Evolutionary conservation across 23 red algal species (phyloP).

Genomic region (Gracilaria caudata): DNA sequence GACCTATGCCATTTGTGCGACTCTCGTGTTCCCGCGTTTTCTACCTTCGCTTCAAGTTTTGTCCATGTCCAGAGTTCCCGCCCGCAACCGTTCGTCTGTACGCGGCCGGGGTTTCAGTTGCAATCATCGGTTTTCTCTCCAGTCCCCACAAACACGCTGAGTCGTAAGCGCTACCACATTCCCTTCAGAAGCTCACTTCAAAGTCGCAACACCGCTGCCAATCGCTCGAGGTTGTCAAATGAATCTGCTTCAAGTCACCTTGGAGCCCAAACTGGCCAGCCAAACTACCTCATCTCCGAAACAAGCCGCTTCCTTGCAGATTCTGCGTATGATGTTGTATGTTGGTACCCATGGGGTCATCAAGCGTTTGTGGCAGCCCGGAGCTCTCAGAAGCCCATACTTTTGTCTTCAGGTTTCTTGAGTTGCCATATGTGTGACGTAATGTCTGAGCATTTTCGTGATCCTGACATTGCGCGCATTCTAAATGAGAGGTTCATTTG

Average conservation of each 20-base stretch:
- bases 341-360: constrained; percentile 84
- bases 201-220: not conserved
- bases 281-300: constrained; percentile 64
- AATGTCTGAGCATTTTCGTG: constrained; percentile 69
- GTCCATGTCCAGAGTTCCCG: not conserved
- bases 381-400: constrained; percentile 64
- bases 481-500: constrained; percentile 77
- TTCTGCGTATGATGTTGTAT: constrained; percentile 67
- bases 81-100: not conserved
- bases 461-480: constrained; percentile 59
- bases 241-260: not conserved
- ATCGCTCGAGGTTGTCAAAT: not conserved
- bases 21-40: not conserved
- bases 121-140: not conserved
- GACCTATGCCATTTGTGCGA: not conserved
- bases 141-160: not conserved
- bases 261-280: not conserved
- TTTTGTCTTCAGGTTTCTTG: constrained; percentile 79
- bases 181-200: not conserved
- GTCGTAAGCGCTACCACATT: not conserved
- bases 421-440: constrained; percentile 84
- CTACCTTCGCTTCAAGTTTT: not conserved
- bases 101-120: not conserved
- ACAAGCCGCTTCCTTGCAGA: constrained; percentile 76
- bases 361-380: constrained; percentile 70